A percentile compares a stretch with the other conserved stretches of the same genome.
phyloP scores from a whole-genome alignment of 371 early-diverging fungal species.

The Capillidium heterosporum region DNA sequence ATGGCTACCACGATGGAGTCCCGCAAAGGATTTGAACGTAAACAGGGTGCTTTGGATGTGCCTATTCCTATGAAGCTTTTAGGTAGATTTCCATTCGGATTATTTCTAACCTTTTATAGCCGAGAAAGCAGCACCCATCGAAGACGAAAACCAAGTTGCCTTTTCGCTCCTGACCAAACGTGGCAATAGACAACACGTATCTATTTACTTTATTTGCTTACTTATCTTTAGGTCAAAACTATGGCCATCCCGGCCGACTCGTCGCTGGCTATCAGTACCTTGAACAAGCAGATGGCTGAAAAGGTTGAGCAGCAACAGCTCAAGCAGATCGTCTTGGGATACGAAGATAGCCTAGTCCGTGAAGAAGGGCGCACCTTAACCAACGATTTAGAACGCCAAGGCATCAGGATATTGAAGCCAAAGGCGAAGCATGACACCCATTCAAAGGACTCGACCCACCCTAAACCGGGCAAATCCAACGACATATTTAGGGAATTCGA shows the following conservation, averaged over 20 bases:
- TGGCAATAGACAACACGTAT: slow-evolving; percentile 76
- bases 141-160: slow-evolving; percentile 32
- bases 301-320: slow-evolving; percentile 74
- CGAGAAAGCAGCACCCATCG: background rate
- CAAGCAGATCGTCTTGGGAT: slow-evolving; percentile 76
- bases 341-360: too few relatives aligned
- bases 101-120: background rate
- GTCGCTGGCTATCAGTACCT: slow-evolving; percentile 59
- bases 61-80: slow-evolving; percentile 55
- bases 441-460: too few relatives aligned
- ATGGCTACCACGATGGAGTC: slow-evolving; percentile 67
- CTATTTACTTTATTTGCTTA: background rate
- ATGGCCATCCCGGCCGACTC: slow-evolving; percentile 76
- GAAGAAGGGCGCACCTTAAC: too few relatives aligned
- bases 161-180: slow-evolving; percentile 81
- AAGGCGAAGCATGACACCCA: too few relatives aligned
- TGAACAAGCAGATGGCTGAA: slow-evolving; percentile 68
- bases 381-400: too few relatives aligned
- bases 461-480: too few relatives aligned
- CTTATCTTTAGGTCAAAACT: slow-evolving; percentile 19
- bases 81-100: slow-evolving; percentile 10
- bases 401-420: too few relatives aligned
- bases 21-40: slow-evolving; percentile 58
- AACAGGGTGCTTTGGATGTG: slow-evolving; percentile 52
- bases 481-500: too few relatives aligned